Evolutionary conservation across 768 basidiomycete genomes (phyloP).

Genomic region (Tulasnella sp.): DNA sequence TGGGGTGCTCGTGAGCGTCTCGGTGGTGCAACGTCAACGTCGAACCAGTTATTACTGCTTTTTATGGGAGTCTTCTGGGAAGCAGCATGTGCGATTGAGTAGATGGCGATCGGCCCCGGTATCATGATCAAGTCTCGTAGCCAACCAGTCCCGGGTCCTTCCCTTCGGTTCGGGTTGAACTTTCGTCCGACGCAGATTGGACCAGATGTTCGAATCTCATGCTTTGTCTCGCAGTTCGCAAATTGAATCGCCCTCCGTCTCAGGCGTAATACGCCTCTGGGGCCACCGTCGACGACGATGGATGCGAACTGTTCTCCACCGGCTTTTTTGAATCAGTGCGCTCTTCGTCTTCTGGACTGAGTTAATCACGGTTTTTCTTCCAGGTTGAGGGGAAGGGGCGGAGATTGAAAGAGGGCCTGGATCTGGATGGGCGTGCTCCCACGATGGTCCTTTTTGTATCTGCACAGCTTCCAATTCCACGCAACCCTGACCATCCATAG

Average conservation of each 20-base stretch:
- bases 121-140: neutral
- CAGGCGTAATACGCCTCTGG: neutral
- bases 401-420: slow-evolving; percentile 10
- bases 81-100: neutral
- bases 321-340: neutral
- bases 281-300: neutral
- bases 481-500: neutral
- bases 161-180: neutral
- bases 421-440: neutral
- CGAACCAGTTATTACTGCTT: neutral
- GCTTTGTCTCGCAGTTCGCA: neutral
- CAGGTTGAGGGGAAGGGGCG: neutral
- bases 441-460: slow-evolving; percentile 1
- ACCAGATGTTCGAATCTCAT: neutral
- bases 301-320: neutral
- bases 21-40: neutral
- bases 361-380: neutral
- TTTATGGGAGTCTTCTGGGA: neutral
- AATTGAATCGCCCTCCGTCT: neutral
- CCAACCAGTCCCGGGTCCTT: neutral
- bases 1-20: neutral
- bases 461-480: neutral
- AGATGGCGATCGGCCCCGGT: neutral
- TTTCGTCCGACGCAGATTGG: neutral
- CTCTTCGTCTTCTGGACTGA: slow-evolving; percentile 7